Evolutionary conservation across 1,284 basidiomycete genomes (phyloP).

Genomic region (Pisolithus thermaeus): DNA sequence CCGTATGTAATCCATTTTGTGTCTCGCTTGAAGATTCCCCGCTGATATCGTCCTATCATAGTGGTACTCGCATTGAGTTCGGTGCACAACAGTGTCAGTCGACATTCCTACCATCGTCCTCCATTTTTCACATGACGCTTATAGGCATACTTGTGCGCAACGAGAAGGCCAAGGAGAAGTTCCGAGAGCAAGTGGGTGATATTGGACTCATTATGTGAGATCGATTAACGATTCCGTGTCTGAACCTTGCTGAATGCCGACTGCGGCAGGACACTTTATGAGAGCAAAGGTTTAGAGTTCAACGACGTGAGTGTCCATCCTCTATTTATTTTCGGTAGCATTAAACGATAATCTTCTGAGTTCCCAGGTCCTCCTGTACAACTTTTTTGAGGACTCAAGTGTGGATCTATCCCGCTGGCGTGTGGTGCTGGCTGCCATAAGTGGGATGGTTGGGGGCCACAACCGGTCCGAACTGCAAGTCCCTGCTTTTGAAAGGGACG

Average conservation of each 20-base stretch:
- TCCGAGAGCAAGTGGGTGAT: constrained; percentile 50
- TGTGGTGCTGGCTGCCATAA: constrained; percentile 45
- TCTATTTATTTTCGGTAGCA: neutral
- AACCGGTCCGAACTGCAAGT: constrained; percentile 20
- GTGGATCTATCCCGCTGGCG: constrained; percentile 52
- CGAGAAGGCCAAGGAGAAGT: constrained; percentile 42
- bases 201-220: constrained; percentile 58
- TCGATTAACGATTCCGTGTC: neutral
- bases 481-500: constrained; percentile 44
- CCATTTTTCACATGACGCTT: neutral
- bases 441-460: constrained; percentile 13
- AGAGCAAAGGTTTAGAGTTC: constrained; percentile 72
- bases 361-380: constrained; percentile 58
- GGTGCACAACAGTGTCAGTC: constrained; percentile 61
- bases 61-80: constrained; percentile 52
- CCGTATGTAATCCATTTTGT: constrained; percentile 29
- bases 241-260: neutral
- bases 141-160: constrained; percentile 67
- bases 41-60: constrained; percentile 16
- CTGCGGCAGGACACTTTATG: constrained; percentile 55
- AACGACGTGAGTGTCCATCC: constrained; percentile 46
- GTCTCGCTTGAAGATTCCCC: neutral
- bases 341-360: no score
- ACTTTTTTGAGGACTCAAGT: constrained; percentile 64
- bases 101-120: neutral